A percentile compares a stretch with the other conserved stretches of the same genome.
phyloP scores from a whole-genome alignment of 148 eudicot species.

The Diospyros kaki region DNA sequence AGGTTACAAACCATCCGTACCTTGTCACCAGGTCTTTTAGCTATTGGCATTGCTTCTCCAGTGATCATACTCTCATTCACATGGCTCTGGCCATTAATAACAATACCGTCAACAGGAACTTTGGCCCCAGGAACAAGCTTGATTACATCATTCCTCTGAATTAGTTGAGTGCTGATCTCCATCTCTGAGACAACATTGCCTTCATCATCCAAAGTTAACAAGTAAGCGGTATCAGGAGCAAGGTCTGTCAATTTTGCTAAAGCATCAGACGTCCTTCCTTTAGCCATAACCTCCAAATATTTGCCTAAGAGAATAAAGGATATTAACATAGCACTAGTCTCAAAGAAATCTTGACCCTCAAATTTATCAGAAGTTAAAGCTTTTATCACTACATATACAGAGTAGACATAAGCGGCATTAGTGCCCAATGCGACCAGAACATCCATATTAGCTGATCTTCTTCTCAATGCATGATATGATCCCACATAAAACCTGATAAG shows the following conservation, averaged over 20 bases:
- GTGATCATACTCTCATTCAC: slow-evolving; percentile 99
- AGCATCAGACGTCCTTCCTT: slow-evolving; percentile 98
- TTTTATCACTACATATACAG: slow-evolving; percentile 66
- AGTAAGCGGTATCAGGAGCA: slow-evolving; percentile 84
- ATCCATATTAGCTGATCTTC: slow-evolving; percentile 96
- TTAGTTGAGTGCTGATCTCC: slow-evolving; percentile 76
- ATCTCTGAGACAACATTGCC: slow-evolving; percentile 72
- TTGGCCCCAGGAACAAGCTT: slow-evolving; percentile 92
- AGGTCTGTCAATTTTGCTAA: slow-evolving; percentile 84
- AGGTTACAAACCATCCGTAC: slow-evolving; percentile 28
- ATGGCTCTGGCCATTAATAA: slow-evolving; percentile 80
- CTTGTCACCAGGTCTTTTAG: slow-evolving; percentile 87
- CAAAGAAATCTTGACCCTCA: slow-evolving; percentile 91
- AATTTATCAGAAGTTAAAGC: slow-evolving; percentile 54
- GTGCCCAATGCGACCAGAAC: slow-evolving; percentile 96
- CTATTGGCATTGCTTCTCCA: slow-evolving; percentile 87
- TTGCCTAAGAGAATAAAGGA: slow-evolving; percentile 94
- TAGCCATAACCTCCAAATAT: slow-evolving; percentile 90
- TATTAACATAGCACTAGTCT: slow-evolving; percentile 97
- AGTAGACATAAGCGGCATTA: slow-evolving; percentile 96
- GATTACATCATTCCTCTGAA: slow-evolving; percentile 79
- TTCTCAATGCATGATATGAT: slow-evolving; percentile 81
- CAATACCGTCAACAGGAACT: slow-evolving; percentile 90
- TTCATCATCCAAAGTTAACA: slow-evolving; percentile 58
- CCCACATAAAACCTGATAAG: slow-evolving; percentile 79